Evolutionary conservation across 306 rosid genomes (phyloP), one percentile per base, ranked within the genome.

Genomic region (Vigna mungo): DNA sequence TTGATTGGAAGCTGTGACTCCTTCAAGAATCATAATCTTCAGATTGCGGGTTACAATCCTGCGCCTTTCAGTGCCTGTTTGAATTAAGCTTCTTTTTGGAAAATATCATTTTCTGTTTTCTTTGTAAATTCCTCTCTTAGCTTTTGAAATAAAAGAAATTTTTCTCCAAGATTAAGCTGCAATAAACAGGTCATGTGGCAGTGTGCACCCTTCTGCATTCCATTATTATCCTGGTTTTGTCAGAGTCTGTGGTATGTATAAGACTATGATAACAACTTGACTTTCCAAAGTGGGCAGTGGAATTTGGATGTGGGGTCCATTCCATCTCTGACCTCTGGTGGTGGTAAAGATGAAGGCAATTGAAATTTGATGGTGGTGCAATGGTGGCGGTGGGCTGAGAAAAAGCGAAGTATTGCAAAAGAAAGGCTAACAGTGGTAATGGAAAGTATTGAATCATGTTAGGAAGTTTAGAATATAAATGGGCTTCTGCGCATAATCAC

Each of bases 121-220:
- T 14, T 30, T 27, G 21, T 59, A 32, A 60, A 60, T 32, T 30
- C 13, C 44, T 32, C 2, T 3, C 21, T 6, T 43, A 60, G 44
- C 44, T 30, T 60, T 60, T 30, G 20, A 32, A 30, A 59, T 14
- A 8, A 25, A 60, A 60, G 10, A 10, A 30, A 15, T 60, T 60
- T 32, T 60, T 30, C 12, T 60, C 18, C 44, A 60, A 60, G 4
- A 59, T 13, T 60, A 15, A 14, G 43, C 43, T 60, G 67, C 16
- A 60, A 14, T 14, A 15, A 60, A 2, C 2, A 1, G 15, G 12
- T 1, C 67, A 14, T 60, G 10, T 41, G 7, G 43, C 43, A 10
- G 76, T 18, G 76, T 18, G 37, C 32, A 21, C 73, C 7, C 39
- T 43, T 67, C 5, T 67, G 55, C 72, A 8, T 23, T 47, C 25